A percentile compares a stretch with the other conserved stretches of the same genome.
Conservation (phyloP, 129 eudicot genomes). For the Scalesia atractyloides region DNA sequence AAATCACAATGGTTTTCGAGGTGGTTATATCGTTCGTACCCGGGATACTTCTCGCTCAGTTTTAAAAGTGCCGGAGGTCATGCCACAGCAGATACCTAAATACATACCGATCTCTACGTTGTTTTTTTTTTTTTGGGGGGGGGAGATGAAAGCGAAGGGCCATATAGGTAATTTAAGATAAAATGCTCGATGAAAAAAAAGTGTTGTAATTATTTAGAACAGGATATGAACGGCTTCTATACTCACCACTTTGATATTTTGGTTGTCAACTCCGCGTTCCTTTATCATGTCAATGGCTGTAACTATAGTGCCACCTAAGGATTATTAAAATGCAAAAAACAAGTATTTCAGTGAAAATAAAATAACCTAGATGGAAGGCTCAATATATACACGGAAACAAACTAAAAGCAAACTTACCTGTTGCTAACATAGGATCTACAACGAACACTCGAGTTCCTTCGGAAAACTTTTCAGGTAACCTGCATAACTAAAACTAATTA, state of each 20-base stretch:
- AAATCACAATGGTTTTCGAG: background rate
- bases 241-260: slow-evolving; percentile 85
- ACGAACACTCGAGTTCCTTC: slow-evolving; percentile 77
- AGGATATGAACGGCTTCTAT: background rate
- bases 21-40: slow-evolving; percentile 47
- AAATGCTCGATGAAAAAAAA: background rate
- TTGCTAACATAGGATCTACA: slow-evolving; percentile 99
- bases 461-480: slow-evolving; percentile 85
- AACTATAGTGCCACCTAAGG: slow-evolving; percentile 79
- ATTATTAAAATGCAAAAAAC: slow-evolving; percentile 16
- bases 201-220: background rate
- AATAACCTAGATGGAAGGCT: slow-evolving; percentile 7
- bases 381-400: background rate
- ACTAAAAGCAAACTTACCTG: slow-evolving; percentile 42
- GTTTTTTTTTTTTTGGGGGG: background rate
- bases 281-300: slow-evolving; percentile 70
- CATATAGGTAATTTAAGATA: background rate
- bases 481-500: slow-evolving; percentile 21
- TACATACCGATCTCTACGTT: background rate
- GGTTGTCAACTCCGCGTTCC: slow-evolving; percentile 73
- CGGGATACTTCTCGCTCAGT: slow-evolving; percentile 91
- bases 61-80: slow-evolving; percentile 97
- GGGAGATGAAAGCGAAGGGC: background rate
- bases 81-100: slow-evolving; percentile 78
- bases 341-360: background rate